These are phyloP conservation scores for Durio zibethinus DNA, from an alignment of 345 rosid genomes.

Conservation along the genomic window DNA sequence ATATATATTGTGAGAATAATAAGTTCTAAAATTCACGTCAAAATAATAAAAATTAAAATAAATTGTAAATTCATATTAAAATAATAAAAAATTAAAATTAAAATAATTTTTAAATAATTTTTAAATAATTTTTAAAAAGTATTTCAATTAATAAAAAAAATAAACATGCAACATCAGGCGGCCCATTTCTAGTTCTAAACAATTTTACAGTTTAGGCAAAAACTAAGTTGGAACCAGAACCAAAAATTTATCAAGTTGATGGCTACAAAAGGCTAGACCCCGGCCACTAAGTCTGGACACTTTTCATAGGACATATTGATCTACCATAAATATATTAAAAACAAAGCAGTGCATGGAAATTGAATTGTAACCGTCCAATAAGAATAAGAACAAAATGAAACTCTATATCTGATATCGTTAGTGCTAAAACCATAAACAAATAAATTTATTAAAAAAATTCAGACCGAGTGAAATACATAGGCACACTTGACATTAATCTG, in stretches of 20 bases:
- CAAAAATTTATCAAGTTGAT: not conserved
- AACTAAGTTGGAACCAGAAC: not conserved
- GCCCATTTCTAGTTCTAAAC: too few species aligned
- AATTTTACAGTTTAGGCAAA: not conserved
- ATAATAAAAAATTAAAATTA: too few species aligned
- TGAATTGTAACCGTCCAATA: not conserved
- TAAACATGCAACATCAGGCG: too few species aligned
- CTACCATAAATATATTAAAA: not conserved
- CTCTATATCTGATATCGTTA: too few species aligned
- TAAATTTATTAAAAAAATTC: not conserved
- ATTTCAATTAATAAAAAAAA: too few species aligned
- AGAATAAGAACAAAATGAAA: not conserved
- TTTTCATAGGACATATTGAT: not conserved
- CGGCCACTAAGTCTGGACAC: not conserved
- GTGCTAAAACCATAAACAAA: not conserved
- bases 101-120: too few species aligned
- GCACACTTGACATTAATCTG: not conserved
- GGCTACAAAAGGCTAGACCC: not conserved
- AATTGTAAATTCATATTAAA: too few species aligned
- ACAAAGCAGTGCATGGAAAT: not conserved
- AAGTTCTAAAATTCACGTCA: too few species aligned
- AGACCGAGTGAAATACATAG: not conserved
- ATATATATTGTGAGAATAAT: too few species aligned
- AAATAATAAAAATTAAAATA: too few species aligned
- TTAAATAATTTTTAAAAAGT: too few species aligned